phyloP scores from a whole-genome alignment of 305 asterid genomes.

The Solanum aculeatissimum region DNA sequence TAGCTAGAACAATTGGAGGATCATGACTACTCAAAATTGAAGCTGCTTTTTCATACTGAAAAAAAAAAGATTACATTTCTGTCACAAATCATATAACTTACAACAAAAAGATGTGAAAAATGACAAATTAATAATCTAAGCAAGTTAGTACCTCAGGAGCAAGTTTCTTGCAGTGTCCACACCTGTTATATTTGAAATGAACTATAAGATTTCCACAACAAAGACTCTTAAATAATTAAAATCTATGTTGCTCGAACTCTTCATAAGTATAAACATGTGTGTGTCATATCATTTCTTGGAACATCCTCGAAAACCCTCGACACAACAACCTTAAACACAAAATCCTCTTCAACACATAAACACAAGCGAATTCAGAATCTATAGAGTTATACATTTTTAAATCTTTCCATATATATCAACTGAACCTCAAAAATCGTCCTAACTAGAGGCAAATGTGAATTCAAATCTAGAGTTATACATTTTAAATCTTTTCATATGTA shows the following conservation, averaged over 20 bases:
- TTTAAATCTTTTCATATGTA: neutral
- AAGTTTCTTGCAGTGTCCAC: slow-evolving; percentile 68
- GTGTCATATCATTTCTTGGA: neutral
- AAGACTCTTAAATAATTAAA: neutral
- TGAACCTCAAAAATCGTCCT: too few relatives aligned
- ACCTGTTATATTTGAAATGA: slow-evolving; percentile 30
- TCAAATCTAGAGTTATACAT: neutral
- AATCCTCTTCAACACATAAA: neutral
- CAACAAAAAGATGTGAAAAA: neutral
- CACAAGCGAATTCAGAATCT: neutral
- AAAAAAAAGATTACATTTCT: neutral
- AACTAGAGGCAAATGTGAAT: neutral
- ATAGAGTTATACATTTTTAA: neutral
- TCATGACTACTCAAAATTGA: slow-evolving; percentile 57
- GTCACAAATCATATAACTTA: neutral
- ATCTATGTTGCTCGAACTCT: neutral
- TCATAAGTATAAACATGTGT: neutral
- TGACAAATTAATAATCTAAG: neutral
- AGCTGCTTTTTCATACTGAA: slow-evolving; percentile 79
- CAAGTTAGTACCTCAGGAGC: slow-evolving; percentile 59
- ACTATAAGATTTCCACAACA: neutral
- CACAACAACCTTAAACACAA: neutral
- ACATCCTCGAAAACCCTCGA: neutral
- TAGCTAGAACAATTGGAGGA: slow-evolving; percentile 63
- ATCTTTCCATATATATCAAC: too few relatives aligned